Percentiles rank a stretch among this genome's conserved stretches.
Evolutionary conservation across 306 rosid genomes (phyloP).

Genomic region (Cucumis hystrix): DNA sequence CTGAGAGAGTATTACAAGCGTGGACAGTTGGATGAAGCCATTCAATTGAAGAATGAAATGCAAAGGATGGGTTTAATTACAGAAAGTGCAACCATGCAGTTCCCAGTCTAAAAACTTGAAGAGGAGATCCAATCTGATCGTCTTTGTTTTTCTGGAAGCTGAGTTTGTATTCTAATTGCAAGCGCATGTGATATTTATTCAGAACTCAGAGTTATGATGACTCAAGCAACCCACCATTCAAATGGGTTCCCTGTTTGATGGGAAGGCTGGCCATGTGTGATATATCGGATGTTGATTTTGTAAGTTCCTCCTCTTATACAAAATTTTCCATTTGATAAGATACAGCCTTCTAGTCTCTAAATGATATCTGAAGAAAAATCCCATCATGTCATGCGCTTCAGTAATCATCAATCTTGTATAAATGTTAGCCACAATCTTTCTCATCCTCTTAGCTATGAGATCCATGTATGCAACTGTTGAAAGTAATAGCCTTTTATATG

Average conservation of each 20-base stretch:
- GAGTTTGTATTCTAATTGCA: neutral
- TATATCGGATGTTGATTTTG: neutral
- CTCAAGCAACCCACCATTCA: neutral
- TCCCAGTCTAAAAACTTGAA: slow-evolving; percentile 32
- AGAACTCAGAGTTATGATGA: neutral
- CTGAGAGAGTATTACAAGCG: slow-evolving; percentile 48
- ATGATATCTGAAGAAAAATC: neutral
- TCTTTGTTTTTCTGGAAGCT: neutral
- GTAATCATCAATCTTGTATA: neutral
- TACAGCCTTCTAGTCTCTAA: neutral
- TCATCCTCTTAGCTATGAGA: neutral
- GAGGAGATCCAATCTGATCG: slow-evolving; percentile 9
- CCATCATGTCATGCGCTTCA: neutral
- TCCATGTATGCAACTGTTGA: neutral
- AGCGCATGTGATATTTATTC: neutral
- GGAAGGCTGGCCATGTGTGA: neutral
- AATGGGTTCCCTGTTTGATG: neutral
- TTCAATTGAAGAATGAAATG: slow-evolving; percentile 51
- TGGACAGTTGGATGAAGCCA: slow-evolving; percentile 58
- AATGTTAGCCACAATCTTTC: neutral
- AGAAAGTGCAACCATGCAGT: slow-evolving; percentile 9
- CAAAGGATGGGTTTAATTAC: slow-evolving; percentile 40
- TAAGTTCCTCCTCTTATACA: neutral
- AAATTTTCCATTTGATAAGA: neutral
- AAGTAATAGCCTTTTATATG: neutral